Percentiles rank a stretch among this genome's conserved stretches.
These are phyloP conservation scores for Talinum fruticosum DNA, from an alignment of 148 eudicot species.

Conservation along the genomic window DNA sequence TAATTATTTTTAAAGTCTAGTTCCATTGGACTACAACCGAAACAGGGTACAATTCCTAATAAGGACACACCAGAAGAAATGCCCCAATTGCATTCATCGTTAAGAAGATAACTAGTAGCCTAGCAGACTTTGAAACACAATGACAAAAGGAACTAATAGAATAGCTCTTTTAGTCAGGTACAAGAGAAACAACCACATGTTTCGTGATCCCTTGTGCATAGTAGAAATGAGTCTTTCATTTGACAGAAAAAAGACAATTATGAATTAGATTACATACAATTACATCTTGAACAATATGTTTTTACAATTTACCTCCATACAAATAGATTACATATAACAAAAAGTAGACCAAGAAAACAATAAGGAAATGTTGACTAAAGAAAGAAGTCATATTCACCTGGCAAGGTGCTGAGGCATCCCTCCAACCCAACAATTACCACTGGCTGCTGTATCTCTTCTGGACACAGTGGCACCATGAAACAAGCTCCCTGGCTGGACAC, in stretches of 20 bases:
- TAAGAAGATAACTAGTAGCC: background rate
- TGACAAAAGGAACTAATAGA: background rate
- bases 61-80: background rate
- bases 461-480: background rate
- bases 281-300: no score
- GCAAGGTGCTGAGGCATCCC: slow-evolving; percentile 8
- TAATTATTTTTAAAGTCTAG: background rate
- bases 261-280: no score
- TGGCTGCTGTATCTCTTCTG: slow-evolving; percentile 4
- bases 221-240: background rate
- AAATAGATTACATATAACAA: background rate
- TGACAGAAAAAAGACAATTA: background rate
- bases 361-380: background rate
- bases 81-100: background rate
- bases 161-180: background rate
- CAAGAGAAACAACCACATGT: background rate
- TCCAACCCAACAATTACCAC: slow-evolving; percentile 8
- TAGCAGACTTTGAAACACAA: background rate
- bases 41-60: background rate
- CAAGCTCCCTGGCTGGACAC: slow-evolving; percentile 1
- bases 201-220: background rate
- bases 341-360: background rate
- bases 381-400: slow-evolving; percentile 23
- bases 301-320: background rate
- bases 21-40: background rate